These are phyloP conservation scores for Nepenthes mirabilis DNA, from an alignment of 148 eudicot species.

Conservation along the genomic window DNA sequence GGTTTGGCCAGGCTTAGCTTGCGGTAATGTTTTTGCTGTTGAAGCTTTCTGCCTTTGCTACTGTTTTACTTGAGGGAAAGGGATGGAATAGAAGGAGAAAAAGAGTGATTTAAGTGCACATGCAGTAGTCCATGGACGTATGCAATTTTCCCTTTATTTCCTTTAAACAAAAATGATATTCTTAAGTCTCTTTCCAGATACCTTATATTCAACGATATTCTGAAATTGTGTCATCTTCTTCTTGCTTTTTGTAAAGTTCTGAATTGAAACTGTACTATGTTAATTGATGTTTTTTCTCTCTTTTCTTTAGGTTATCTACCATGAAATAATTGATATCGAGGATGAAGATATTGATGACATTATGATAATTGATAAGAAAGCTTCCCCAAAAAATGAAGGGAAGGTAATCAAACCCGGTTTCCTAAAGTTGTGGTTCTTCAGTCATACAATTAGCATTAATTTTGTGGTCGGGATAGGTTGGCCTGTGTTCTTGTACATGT, in stretches of 20 bases:
- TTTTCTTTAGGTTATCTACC: constrained; percentile 25
- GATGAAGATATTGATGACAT: constrained; percentile 41
- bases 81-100: too few relatives aligned
- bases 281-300: constrained; percentile 4
- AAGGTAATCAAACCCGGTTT: constrained; percentile 30
- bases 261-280: background rate
- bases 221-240: background rate
- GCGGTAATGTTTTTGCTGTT: too few relatives aligned
- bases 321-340: constrained; percentile 49
- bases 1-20: too few relatives aligned
- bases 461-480: background rate
- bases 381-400: constrained; percentile 27
- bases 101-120: too few relatives aligned
- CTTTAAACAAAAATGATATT: too few relatives aligned
- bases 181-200: too few relatives aligned
- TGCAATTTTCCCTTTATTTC: too few relatives aligned
- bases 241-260: background rate
- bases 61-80: too few relatives aligned
- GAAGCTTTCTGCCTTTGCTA: too few relatives aligned
- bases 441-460: background rate
- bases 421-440: background rate
- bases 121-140: too few relatives aligned
- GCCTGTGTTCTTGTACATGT: background rate
- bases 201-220: too few relatives aligned
- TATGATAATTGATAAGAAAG: constrained; percentile 23